Evolutionary conservation across 2,329 filamentous ascomycete genomes (phyloP).

Genomic region (Aspergillus sp.): DNA sequence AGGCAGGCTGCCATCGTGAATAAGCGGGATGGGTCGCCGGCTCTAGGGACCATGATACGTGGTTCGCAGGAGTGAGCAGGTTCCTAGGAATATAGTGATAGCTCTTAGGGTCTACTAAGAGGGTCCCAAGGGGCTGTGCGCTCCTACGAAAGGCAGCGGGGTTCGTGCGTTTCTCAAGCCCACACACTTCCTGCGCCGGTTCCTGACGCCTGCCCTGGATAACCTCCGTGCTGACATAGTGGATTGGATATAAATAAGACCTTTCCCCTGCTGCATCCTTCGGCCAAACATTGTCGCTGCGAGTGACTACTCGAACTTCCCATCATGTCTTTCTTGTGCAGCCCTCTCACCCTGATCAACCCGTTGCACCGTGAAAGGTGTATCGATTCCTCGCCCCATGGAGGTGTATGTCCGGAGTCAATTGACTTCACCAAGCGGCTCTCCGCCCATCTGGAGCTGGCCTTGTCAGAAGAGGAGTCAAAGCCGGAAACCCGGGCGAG

Average conservation of each 20-base stretch:
- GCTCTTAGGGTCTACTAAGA: slow-evolving; percentile 4
- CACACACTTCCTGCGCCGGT: too few species aligned
- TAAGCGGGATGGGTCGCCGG: background rate
- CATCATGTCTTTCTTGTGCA: slow-evolving; percentile 1
- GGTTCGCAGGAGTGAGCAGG: background rate
- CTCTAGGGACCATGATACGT: background rate
- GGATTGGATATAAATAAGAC: background rate
- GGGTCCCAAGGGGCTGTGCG: slow-evolving; percentile 2
- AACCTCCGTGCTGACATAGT: background rate
- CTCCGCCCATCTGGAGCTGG: slow-evolving; percentile 6
- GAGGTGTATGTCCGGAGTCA: slow-evolving; percentile 6
- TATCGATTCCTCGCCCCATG: slow-evolving; percentile 20
- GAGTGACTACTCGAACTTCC: background rate
- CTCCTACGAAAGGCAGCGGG: background rate
- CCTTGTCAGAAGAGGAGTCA: slow-evolving; percentile 6
- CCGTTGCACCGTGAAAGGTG: slow-evolving; percentile 4
- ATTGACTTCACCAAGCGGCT: slow-evolving; percentile 7
- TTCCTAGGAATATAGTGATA: slow-evolving; percentile 1
- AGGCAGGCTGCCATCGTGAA: background rate
- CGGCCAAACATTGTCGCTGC: background rate
- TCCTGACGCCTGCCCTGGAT: slow-evolving; percentile 2
- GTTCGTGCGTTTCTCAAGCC: background rate
- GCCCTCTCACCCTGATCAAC: background rate
- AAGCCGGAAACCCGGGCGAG: slow-evolving; percentile 10
- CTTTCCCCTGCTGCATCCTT: background rate